These are phyloP conservation scores for Fusarium staphyleae DNA, from an alignment of 2,329 filamentous ascomycete genomes.

Conservation along the genomic window DNA sequence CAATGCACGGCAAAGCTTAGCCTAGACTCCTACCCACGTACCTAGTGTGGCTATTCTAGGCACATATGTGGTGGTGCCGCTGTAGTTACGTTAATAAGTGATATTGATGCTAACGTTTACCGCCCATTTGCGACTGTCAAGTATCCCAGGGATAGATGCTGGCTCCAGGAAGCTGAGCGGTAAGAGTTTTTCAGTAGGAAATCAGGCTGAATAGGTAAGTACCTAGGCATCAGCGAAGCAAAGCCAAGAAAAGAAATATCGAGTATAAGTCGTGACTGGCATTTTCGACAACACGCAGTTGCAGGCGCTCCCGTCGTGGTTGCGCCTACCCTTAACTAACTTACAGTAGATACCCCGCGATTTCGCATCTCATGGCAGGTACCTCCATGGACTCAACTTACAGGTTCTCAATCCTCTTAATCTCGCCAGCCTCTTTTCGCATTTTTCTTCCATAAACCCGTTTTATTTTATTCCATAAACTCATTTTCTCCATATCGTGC, in stretches of 20 bases:
- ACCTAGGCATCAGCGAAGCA: background rate
- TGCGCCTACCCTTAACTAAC: constrained; percentile 23
- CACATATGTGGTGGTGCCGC: background rate
- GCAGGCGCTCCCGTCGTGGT: constrained; percentile 18
- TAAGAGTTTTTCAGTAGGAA: background rate
- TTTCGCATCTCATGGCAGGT: constrained; percentile 20
- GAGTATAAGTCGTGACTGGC: constrained; percentile 4
- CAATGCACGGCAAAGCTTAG: constrained; percentile 3
- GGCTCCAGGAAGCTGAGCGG: background rate
- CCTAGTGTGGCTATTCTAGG: constrained; percentile 9
- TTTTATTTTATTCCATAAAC: background rate
- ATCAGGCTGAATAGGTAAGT: background rate
- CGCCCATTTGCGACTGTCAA: background rate
- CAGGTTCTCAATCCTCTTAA: background rate
- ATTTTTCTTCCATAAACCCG: background rate
- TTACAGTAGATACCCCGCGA: constrained; percentile 42
- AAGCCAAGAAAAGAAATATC: background rate
- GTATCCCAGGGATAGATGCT: background rate
- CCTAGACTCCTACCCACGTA: background rate
- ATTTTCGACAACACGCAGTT: constrained; percentile 8
- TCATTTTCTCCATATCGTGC: background rate
- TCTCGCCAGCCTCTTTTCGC: background rate
- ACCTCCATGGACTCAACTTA: background rate
- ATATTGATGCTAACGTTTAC: background rate
- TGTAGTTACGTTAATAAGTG: background rate